These are phyloP conservation scores for Rugosomyces carneus DNA, from an alignment of 1,284 basidiomycete genomes.

Conservation along the genomic window DNA sequence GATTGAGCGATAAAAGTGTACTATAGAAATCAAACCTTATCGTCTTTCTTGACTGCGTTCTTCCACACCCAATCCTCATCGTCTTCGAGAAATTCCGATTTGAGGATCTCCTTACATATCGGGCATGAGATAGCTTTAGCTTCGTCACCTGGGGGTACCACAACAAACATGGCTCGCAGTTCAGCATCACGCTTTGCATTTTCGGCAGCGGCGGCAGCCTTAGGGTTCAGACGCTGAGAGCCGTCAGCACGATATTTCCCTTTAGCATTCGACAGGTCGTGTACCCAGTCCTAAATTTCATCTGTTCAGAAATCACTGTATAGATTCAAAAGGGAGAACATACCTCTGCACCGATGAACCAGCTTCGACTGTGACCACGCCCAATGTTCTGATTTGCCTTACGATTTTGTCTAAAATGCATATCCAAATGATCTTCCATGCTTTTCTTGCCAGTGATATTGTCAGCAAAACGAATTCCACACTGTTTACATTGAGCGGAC, in stretches of 20 bases:
- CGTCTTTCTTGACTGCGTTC: constrained; percentile 83
- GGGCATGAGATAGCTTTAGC: constrained; percentile 80
- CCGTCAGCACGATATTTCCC: constrained; percentile 59
- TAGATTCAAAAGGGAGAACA: constrained; percentile 26
- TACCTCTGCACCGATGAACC: constrained; percentile 86
- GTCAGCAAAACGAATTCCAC: constrained; percentile 83
- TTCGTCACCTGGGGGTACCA: constrained; percentile 84
- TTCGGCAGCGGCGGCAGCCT: constrained; percentile 60
- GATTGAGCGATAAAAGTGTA: constrained; percentile 1
- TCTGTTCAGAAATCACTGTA: background rate
- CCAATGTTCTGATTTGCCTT: constrained; percentile 81
- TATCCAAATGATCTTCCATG: constrained; percentile 90
- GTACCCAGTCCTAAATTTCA: constrained; percentile 73
- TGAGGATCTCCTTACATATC: constrained; percentile 93
- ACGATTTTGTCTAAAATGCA: constrained; percentile 95
- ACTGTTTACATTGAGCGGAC: constrained; percentile 88
- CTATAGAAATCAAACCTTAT: constrained; percentile 51
- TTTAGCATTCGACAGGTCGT: constrained; percentile 56
- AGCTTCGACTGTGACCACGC: constrained; percentile 86
- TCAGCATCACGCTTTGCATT: constrained; percentile 67
- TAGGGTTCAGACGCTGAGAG: constrained; percentile 42
- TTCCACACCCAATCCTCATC: constrained; percentile 99
- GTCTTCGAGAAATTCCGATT: constrained; percentile 91
- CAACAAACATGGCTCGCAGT: constrained; percentile 74
- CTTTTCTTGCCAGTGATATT: constrained; percentile 65